Evolutionary conservation across 176 grass and related monocot species (phyloP).

Genomic region (Avena eriantha): DNA sequence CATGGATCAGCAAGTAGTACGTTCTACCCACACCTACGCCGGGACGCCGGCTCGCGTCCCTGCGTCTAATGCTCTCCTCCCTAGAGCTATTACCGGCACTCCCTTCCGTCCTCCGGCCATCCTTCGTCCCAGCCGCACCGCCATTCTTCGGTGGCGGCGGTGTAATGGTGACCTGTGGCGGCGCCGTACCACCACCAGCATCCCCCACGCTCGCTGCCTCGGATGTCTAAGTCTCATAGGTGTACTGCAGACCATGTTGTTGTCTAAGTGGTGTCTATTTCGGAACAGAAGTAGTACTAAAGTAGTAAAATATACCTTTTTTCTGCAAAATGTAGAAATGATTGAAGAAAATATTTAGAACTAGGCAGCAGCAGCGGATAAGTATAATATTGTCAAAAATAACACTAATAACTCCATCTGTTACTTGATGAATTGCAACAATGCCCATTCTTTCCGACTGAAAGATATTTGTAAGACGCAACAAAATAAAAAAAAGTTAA

Average conservation of each 20-base stretch:
- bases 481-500: background rate
- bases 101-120: background rate
- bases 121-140: background rate
- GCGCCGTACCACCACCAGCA: background rate
- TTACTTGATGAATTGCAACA: background rate
- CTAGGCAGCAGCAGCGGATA: background rate
- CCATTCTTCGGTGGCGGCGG: background rate
- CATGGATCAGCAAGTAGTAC: constrained; percentile 1
- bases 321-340: constrained; percentile 30
- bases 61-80: constrained; percentile 1
- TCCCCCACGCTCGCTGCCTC: background rate
- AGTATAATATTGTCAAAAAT: background rate
- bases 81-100: background rate
- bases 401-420: background rate
- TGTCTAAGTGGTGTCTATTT: background rate
- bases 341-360: background rate
- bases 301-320: background rate
- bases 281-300: background rate
- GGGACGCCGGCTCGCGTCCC: background rate
- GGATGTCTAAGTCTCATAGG: background rate
- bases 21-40: background rate
- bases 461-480: background rate
- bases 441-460: background rate
- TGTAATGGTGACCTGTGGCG: background rate
- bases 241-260: background rate